Conservation (phyloP, 2,329 filamentous ascomycete genomes). For the Aspergillus ochraceoroseus region DNA sequence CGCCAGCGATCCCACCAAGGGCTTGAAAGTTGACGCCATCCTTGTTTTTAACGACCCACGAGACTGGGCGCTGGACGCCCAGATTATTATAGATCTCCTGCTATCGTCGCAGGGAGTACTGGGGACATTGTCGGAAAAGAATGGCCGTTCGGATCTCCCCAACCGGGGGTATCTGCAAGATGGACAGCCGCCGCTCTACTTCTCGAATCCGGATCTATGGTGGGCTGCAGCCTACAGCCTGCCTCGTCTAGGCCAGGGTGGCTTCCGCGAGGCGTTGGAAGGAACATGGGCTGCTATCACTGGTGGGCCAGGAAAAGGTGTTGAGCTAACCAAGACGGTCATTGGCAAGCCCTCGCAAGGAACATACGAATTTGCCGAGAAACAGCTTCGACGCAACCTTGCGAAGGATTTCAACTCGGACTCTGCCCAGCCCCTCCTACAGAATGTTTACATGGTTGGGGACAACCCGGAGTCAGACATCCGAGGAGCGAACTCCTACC, state of each 20-base stretch:
- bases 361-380: conserved; percentile 82
- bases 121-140: conserved; percentile 71
- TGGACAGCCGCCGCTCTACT: conserved; percentile 74
- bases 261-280: conserved; percentile 74
- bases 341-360: conserved; percentile 76
- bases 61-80: conserved; percentile 88
- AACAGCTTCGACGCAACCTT: conserved; percentile 61
- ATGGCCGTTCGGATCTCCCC: conserved; percentile 59
- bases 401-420: conserved; percentile 43
- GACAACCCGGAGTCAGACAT: conserved; percentile 90
- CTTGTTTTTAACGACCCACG: conserved; percentile 94
- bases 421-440: conserved; percentile 50
- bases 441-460: conserved; percentile 88
- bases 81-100: conserved; percentile 77
- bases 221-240: conserved; percentile 84
- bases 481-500: conserved; percentile 72
- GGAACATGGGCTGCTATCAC: conserved; percentile 75
- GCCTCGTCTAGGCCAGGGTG: conserved; percentile 84
- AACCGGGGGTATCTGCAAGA: conserved; percentile 79
- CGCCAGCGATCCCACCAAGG: conserved; percentile 43
- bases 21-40: conserved; percentile 78
- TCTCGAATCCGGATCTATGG: conserved; percentile 83
- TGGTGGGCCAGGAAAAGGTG: conserved; percentile 49
- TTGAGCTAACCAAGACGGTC: conserved; percentile 57
- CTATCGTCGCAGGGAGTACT: conserved; percentile 72